phyloP scores from a whole-genome alignment of 106 monocot genomes.

The Dactylorhiza incarnata region DNA sequence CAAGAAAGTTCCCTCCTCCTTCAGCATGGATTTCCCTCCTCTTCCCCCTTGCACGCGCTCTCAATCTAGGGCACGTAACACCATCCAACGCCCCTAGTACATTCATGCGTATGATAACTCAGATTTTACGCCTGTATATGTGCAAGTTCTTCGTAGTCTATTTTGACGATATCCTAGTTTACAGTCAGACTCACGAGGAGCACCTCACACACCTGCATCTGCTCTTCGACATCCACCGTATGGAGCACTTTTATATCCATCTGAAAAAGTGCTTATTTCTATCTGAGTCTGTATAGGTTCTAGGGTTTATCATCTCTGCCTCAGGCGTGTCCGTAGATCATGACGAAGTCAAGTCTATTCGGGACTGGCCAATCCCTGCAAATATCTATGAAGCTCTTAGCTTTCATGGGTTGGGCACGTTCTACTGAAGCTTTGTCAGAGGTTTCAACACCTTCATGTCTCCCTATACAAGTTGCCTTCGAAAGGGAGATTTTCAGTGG shows the following conservation, averaged over 20 bases:
- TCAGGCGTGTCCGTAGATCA: no score
- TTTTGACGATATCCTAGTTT: no score
- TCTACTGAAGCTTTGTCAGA: background rate
- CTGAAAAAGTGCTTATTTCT: no score
- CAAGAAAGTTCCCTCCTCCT: no score
- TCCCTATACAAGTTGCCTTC: background rate
- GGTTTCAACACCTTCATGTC: background rate
- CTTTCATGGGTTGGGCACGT: background rate
- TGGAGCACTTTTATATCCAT: background rate
- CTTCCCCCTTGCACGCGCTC: no score
- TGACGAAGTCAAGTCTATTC: background rate
- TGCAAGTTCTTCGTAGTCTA: background rate
- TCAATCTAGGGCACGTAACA: no score
- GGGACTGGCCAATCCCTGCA: background rate
- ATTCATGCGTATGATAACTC: background rate
- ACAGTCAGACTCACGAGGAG: background rate
- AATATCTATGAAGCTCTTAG: background rate
- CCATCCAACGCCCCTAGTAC: no score
- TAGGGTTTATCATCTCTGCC: no score
- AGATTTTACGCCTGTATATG: slow-evolving; percentile 4
- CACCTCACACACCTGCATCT: background rate
- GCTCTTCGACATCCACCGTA: background rate
- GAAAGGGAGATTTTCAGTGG: background rate
- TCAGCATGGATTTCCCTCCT: no score
- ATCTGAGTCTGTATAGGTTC: no score